Conservation (phyloP, 2,329 filamentous ascomycete species). For the Bisporella sp. region DNA sequence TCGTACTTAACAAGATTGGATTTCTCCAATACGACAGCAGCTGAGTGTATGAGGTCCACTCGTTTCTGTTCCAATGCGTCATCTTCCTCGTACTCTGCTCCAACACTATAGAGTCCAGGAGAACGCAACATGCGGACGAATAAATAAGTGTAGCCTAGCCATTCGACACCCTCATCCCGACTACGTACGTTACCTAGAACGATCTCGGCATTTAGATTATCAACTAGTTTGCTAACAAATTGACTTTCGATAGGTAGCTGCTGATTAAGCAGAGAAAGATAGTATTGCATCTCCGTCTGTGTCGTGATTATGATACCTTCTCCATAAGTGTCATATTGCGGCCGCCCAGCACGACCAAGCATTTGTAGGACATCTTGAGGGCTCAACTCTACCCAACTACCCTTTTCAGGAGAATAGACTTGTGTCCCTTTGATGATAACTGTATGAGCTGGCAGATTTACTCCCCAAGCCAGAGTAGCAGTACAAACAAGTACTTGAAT, state of each 20-base stretch:
- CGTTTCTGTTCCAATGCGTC: conserved; percentile 89
- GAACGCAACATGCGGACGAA: conserved; percentile 97
- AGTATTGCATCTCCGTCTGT: conserved; percentile 92
- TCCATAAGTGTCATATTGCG: conserved; percentile 95
- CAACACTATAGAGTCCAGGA: conserved; percentile 90
- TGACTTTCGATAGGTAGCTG: conserved; percentile 97
- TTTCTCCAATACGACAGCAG: conserved; percentile 78
- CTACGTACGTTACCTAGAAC: conserved; percentile 89
- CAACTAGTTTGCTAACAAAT: conserved; percentile 83
- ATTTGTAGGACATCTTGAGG: conserved; percentile 98
- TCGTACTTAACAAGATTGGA: conserved; percentile 92
- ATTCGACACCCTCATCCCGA: conserved; percentile 95
- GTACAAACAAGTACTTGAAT: conserved; percentile 96
- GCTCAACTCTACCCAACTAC: conserved; percentile 95
- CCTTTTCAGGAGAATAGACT: conserved; percentile 96
- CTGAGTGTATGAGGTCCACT: conserved; percentile 95
- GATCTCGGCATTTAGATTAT: conserved; percentile 94
- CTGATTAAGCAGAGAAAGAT: conserved; percentile 92
- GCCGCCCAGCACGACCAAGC: conserved; percentile 92
- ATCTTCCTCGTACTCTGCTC: conserved; percentile 91
- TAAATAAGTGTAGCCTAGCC: conserved; percentile 96
- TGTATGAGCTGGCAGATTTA: conserved; percentile 94
- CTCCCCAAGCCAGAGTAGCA: conserved; percentile 97
- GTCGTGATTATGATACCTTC: conserved; percentile 99
- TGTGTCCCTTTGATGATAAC: conserved; percentile 99